Base-by-base conservation (phyloP, 768 basidiomycete species). In the Mycena amicta region DNA sequence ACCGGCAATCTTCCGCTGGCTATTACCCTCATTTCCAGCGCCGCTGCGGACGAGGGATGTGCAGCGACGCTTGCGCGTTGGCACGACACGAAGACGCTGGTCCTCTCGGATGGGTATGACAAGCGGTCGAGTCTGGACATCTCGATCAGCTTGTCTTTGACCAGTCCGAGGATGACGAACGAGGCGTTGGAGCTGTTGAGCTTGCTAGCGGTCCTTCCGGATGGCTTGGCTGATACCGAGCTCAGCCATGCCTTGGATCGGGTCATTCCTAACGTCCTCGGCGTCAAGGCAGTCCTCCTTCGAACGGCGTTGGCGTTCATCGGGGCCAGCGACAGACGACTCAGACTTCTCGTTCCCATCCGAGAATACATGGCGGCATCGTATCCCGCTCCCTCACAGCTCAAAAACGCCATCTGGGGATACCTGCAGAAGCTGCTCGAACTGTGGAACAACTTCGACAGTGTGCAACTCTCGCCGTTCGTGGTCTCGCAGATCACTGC, bases 1-100 rank as follows among this genome's bases (percentile, higher is more conserved):
- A 53, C 50, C 12, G 59, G 51, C 22, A 47, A 60, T 37, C 43
- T 60, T 4, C 59, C 59, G 12, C 31, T 60, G n/a, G 59, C 55
- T 3, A 39, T 60, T 3, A 37, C 40, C 23, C 54, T 60, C 26
- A 52, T 60, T 28, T 54, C 59, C 18, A 28, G 5, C 12, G 45
- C 55, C 5, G 50, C 55, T 16, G 39, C 54, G 13, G 37, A 52
- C 29, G 59, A 60, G n/a, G 59, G 59, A 1, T 56, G 46, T 22
- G 31, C 40, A 1, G 45, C 23, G 2, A 41, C 51, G n/a, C 15
- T 60, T 6, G 12, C 18, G 3, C 59, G 59, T 15, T 60, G 54
- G 55, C 40, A 53, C n/a, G 40, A 30, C 20, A 55, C 55, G 12
- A 56, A 50, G 25, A 60, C 51, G 3, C 31, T 51, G 2, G 43